Conservation (phyloP, 2,329 filamentous ascomycete genomes). For the Akanthomyces dipterigenus region DNA sequence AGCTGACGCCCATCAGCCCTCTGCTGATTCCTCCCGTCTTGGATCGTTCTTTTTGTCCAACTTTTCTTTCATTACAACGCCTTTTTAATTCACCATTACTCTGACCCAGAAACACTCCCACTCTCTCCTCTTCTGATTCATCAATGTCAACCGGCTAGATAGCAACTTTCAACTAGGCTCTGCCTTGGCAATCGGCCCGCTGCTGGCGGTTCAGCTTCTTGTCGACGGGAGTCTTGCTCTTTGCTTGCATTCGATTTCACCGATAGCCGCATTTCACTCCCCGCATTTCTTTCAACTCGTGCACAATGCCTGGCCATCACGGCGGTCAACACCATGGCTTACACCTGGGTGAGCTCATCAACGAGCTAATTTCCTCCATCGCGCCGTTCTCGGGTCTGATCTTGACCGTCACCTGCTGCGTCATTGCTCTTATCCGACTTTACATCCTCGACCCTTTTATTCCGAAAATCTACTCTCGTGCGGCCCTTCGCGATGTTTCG, state of each 20-base stretch:
- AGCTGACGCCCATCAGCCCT: not conserved
- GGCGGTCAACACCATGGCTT: not conserved
- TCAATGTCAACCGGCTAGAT: not conserved
- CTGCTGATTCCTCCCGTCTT: not conserved
- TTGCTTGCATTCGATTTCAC: not conserved
- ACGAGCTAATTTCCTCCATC: not conserved
- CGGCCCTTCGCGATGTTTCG: not conserved
- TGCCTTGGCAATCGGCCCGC: not conserved
- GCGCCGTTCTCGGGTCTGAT: conserved; percentile 12
- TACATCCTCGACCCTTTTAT: conserved; percentile 11
- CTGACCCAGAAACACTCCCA: not conserved
- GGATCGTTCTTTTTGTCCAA: not conserved
- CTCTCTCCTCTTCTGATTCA: not conserved
- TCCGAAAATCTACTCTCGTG: conserved; percentile 2
- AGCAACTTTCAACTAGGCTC: not conserved
- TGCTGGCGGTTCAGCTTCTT: not conserved
- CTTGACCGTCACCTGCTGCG: conserved; percentile 11
- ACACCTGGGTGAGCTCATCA: conserved; percentile 9
- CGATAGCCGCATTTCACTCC: not conserved
- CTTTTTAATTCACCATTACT: not conserved
- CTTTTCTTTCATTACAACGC: not conserved
- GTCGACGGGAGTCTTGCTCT: not conserved
- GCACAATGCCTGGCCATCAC: not conserved
- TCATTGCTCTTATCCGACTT: conserved; percentile 9
- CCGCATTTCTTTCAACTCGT: not conserved